A percentile compares a stretch with the other conserved stretches of the same genome.
These are phyloP conservation scores for Irpex sp. DNA, from an alignment of 1,284 basidiomycete species.

Conservation along the genomic window DNA sequence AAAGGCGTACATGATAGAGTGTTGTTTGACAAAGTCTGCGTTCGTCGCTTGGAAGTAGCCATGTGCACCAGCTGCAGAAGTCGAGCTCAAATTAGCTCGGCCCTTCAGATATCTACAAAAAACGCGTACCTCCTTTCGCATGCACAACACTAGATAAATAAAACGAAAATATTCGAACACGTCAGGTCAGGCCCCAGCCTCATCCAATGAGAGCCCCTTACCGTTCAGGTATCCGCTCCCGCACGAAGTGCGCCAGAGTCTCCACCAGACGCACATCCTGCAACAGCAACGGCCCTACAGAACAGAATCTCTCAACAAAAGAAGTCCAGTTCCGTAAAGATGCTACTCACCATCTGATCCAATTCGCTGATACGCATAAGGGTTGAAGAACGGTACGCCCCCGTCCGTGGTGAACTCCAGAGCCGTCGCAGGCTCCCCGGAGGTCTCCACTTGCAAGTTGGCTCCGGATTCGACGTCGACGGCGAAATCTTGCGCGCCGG, in stretches of 20 bases:
- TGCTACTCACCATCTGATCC: constrained; percentile 25
- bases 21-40: constrained; percentile 20
- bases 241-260: constrained; percentile 52
- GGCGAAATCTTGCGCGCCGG: constrained; percentile 8
- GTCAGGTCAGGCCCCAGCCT: not conserved
- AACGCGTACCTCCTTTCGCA: constrained; percentile 32
- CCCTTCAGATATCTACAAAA: too few species aligned
- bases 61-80: constrained; percentile 42
- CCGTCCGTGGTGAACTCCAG: constrained; percentile 26
- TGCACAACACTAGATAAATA: constrained; percentile 28
- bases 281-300: constrained; percentile 12
- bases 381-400: constrained; percentile 26
- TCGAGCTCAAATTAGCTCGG: not conserved
- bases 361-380: constrained; percentile 43
- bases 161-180: not conserved
- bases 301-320: not conserved
- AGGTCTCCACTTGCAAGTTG: constrained; percentile 20
- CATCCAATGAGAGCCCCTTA: not conserved
- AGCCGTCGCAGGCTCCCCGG: constrained; percentile 20
- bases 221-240: constrained; percentile 45
- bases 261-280: constrained; percentile 32
- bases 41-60: constrained; percentile 49
- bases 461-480: constrained; percentile 23
- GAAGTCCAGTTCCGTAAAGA: not conserved
- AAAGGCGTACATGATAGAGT: constrained; percentile 20